Base-by-base conservation (phyloP, 2,329 filamentous ascomycete species). In the Shiraia sp. region DNA sequence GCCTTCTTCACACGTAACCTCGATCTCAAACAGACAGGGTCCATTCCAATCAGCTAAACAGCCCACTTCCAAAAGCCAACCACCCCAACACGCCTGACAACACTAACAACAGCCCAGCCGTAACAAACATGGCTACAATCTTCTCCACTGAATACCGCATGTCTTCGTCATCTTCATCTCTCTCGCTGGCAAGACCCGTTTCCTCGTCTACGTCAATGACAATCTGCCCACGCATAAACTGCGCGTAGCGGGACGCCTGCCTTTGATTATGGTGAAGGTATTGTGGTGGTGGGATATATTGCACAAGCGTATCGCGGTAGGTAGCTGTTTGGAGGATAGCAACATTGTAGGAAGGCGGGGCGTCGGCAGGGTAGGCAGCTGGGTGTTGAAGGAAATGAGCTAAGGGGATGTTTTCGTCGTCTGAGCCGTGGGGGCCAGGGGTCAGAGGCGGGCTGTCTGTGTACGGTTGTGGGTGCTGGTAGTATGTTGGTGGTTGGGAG, bases 391-490 rank as follows among this genome's bases (percentile, higher is more conserved):
- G 36, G 22, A 65, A 48, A 26, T 61, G 50, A 4, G 55, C 62
- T 25, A 65, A 57, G 19, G 60, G 59, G 9, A 65, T 59, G 39
- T 61, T 58, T 31, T 63, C 59, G 25, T 57, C 49, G 33, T 44
- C 41, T 32, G 45, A 30, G 6, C 28, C 38, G 7, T 26, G 45
- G 12, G 38, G 30, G 25, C 8, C 17, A 12, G 39, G 32, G 6
- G 42, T 34, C 6, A 26, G 27, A 14, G 36, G 23, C 7, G 42
- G 29, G 23, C 15, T 6, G 34, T 48, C 42, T 10, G 36, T 45
- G 42, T 47, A 51, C 1, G 41, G 42, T 29, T 34, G 43, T 28
- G 30, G 14, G 13, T 28, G 30, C 32, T 12, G 31, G 28, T 9
- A 34, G 40, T n/a, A 25, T 24, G 13, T 25, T 32, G 24, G 34